Evolutionary conservation across 148 eudicot species (phyloP), one percentile per base, ranked within the genome.

Genomic region (Cornus suecica): DNA sequence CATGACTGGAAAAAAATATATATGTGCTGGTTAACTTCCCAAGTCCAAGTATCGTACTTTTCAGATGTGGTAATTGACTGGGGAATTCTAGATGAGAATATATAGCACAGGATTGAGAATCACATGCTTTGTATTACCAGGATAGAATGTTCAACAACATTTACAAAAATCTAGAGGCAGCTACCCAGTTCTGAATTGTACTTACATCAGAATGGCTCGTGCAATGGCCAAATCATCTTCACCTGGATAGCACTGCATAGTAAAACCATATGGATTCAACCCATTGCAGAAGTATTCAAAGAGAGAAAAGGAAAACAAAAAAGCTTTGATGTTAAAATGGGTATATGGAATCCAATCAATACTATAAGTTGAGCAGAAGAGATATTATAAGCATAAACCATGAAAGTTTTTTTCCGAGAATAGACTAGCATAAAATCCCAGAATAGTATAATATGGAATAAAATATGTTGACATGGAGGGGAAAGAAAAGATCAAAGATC

Each of bases 161-260:
- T 30, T 10, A 20, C 10, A 48, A 71, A 63, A 58, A 74, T 9
- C 45, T 20, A 71, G 63, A 78, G 20, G 62, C 48, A 61, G 24
- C 31, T 67, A 30, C 28, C 65, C 66, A 13, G 24, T 27, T 58
- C 42, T 15, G 14, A 45, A 41, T 62, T 32, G 65, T n/a, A 79
- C 97, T 84, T 79, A 94, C 98, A 90, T 78, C 71, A 94, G 78
- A 71, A 92, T 81, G 8, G 96, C 97, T 64, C 99, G 85, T 27
- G 97, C 94, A 82, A 94, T 88, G 25, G 99, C 97, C 78, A 94
- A 56, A 75, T 92, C 99, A 83, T 92, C 99, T 85, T 94, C 99
- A 52, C 94, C 99, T 23, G 97, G 99, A 76, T 94, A 94, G 70
- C 97, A 94, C 99, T 94, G 88, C 85, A 88, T 60, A 62, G 69